phyloP scores from a whole-genome alignment of 2,329 filamentous ascomycete genomes.

The Plectosphaerella plurivora region DNA sequence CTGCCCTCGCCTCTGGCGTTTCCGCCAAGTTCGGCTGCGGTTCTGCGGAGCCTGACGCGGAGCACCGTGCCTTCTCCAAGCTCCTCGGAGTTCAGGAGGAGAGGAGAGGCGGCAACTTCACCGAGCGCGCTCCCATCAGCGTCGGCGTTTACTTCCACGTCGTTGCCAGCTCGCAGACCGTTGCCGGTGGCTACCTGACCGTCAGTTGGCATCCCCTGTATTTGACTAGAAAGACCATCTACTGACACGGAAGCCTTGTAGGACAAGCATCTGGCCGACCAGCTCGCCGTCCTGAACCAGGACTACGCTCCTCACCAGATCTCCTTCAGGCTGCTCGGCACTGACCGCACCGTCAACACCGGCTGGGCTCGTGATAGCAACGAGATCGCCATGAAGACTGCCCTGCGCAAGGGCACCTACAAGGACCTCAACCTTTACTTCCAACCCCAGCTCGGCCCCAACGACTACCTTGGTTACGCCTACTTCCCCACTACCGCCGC shows the following conservation, averaged over 20 bases:
- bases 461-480: not conserved
- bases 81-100: constrained; percentile 13
- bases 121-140: constrained; percentile 18
- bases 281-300: not conserved
- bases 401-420: constrained; percentile 37
- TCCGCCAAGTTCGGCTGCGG: constrained; percentile 9
- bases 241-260: not conserved
- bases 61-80: constrained; percentile 8
- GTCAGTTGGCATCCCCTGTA: constrained; percentile 16
- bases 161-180: constrained; percentile 22
- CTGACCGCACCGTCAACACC: not conserved
- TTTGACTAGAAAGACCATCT: not conserved
- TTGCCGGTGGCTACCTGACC: constrained; percentile 26
- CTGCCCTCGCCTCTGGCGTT: too few relatives aligned
- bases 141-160: constrained; percentile 35
- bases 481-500: not conserved
- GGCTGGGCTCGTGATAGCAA: not conserved
- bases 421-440: not conserved
- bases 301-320: not conserved
- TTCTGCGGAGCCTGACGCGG: constrained; percentile 10
- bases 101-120: constrained; percentile 9
- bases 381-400: constrained; percentile 31
- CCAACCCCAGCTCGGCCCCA: not conserved
- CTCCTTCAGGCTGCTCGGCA: not conserved
- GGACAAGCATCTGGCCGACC: not conserved